Conservation (phyloP, 2,329 filamentous ascomycete species). For the Scedosporium aurantiacum region DNA sequence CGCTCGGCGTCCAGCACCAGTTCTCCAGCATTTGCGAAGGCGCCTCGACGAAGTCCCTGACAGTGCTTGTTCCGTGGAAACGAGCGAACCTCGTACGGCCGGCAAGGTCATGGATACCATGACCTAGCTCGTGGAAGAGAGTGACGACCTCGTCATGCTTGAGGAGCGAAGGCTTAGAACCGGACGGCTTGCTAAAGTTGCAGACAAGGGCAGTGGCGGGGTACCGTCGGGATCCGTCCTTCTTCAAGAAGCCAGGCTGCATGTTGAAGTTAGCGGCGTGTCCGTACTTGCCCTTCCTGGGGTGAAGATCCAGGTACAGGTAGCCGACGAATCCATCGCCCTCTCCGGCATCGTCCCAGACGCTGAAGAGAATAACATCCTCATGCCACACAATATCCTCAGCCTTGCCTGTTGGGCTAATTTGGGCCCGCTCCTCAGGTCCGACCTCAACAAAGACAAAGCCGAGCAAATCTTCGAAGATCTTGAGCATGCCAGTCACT, state of each 20-base stretch:
- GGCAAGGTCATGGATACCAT: conserved; percentile 60
- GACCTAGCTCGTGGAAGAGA: conserved; percentile 67
- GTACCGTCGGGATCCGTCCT: conserved; percentile 61
- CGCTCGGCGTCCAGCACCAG: conserved; percentile 61
- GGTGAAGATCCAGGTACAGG: conserved; percentile 72
- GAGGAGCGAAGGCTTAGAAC: conserved; percentile 64
- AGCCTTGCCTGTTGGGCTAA: conserved; percentile 57
- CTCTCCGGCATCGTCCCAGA: conserved; percentile 66
- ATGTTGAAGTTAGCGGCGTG: conserved; percentile 80
- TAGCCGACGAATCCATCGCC: conserved; percentile 69
- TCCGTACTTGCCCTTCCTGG: conserved; percentile 70
- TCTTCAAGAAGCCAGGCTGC: conserved; percentile 57
- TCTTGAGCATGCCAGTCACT: conserved; percentile 67
- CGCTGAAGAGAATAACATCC: conserved; percentile 71
- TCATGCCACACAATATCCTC: conserved; percentile 71
- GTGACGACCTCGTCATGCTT: conserved; percentile 79
- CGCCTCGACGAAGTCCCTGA: conserved; percentile 60
- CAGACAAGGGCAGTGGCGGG: conserved; percentile 72
- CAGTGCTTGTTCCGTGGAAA: conserved; percentile 57
- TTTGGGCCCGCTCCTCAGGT: conserved; percentile 49
- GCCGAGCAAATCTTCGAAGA: conserved; percentile 75
- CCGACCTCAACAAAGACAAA: conserved; percentile 65
- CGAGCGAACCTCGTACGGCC: conserved; percentile 51
- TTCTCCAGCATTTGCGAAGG: conserved; percentile 66
- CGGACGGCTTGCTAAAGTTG: conserved; percentile 74